Evolutionary conservation across 345 rosid species (phyloP).

Genomic region (Jatropha curcas): DNA sequence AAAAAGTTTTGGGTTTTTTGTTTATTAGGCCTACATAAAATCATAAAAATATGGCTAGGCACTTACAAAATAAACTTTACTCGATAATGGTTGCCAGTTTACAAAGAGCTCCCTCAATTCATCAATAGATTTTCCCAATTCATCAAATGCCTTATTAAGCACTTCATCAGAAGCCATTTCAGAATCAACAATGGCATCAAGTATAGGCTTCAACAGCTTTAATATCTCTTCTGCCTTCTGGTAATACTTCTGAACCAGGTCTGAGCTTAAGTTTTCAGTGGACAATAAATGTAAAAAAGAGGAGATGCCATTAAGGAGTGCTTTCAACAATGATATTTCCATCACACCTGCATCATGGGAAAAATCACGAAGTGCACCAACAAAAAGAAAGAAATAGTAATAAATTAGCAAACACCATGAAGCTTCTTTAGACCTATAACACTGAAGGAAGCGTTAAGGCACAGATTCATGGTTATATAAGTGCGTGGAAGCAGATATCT

Average conservation of each 20-base stretch:
- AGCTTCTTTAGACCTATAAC: slow-evolving; percentile 3
- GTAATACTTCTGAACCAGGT: slow-evolving; percentile 64
- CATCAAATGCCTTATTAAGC: slow-evolving; percentile 58
- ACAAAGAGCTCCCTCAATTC: slow-evolving; percentile 66
- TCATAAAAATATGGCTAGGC: not conserved
- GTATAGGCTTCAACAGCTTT: slow-evolving; percentile 73
- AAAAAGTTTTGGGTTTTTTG: too few relatives aligned
- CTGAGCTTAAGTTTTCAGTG: slow-evolving; percentile 51
- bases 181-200: slow-evolving; percentile 55
- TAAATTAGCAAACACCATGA: not conserved
- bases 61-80: slow-evolving; percentile 90
- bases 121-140: slow-evolving; percentile 62
- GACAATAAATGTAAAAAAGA: slow-evolving; percentile 65
- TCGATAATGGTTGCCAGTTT: slow-evolving; percentile 70
- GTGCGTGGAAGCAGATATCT: not conserved
- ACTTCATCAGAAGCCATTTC: slow-evolving; percentile 59
- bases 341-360: slow-evolving; percentile 50
- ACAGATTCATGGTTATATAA: not conserved
- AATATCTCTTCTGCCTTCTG: slow-evolving; percentile 75
- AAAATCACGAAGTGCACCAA: not conserved
- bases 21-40: not conserved
- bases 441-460: not conserved
- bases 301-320: slow-evolving; percentile 62
- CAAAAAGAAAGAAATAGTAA: not conserved
- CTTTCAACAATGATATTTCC: slow-evolving; percentile 73